Conservation (phyloP, 139 green algal species). For the Zygnema cylindricum region DNA sequence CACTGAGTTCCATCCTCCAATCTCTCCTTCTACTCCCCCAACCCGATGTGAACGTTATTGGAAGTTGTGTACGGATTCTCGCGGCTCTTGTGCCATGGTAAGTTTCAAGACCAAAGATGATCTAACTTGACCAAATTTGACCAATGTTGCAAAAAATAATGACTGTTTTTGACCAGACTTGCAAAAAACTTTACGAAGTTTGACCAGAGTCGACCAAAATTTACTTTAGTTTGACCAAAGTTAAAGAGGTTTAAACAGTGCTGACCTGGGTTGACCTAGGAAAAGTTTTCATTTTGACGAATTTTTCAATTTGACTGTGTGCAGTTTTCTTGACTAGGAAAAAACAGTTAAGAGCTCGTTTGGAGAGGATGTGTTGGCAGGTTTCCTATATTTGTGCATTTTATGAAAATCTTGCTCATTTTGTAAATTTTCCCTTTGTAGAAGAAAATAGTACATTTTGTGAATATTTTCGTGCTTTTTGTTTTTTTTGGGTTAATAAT, state of each 20-base stretch:
- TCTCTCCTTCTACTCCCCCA: background rate
- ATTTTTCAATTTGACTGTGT: no score
- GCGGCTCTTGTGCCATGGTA: background rate
- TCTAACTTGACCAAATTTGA: background rate
- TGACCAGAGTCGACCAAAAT: background rate
- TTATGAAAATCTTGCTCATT: no score
- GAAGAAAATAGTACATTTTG: no score
- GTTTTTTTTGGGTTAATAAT: no score
- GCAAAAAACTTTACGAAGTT: background rate
- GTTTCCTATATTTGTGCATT: no score
- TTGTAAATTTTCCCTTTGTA: no score
- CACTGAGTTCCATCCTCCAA: background rate
- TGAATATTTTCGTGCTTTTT: no score
- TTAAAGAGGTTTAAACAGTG: background rate
- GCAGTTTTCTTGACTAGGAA: no score
- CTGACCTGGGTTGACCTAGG: background rate
- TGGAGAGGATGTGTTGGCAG: no score
- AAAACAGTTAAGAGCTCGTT: no score
- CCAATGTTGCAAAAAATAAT: background rate
- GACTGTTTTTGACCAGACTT: background rate
- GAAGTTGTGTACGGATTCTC: background rate
- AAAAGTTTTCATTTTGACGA: background rate
- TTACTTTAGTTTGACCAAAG: background rate
- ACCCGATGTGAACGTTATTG: background rate
- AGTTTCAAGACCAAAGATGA: background rate